Base-by-base conservation (phyloP, 208 protist genomes). In the Entamoeba moshkovskii region DNA sequence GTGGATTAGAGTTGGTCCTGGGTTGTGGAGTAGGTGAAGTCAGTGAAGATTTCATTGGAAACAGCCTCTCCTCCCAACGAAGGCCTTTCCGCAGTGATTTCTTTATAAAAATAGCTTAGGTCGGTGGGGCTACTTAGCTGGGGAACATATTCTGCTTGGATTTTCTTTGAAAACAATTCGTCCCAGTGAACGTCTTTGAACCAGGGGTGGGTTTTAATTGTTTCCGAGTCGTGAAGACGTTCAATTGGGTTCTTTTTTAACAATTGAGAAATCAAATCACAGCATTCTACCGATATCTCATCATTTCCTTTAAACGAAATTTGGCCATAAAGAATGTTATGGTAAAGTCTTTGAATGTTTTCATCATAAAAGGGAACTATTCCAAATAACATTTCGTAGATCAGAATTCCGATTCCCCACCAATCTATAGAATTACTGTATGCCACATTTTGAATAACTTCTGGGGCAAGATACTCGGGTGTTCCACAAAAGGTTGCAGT, bases 171-270 rank as follows among this genome's bases (percentile, higher is more conserved):
- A 0, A 95, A 93, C 11, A 97, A 93, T 25, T 85, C 93, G 13
- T 97, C 92, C 96, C 98, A 99, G 95, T 99, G 97, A 33, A 99
- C 96, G 46, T 97, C 97, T 49, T 94, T 95, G 95, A 98, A 99
- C 96, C 98, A 99, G 92, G 97, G 97, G 96, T 99, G 98, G 85
- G 96, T 94, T 96, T 98, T 99, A 93, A 99, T 97, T 66, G 97
- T 94, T 16, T 96, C 97, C 1, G 45, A 46, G 42, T 45, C 93
- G 11, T 38, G 52, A 44, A 95, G 59, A 66, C 95, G n/a, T 92
- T 92, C 73, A 6, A 8, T 46, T 59, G 29, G 48, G 6, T 93
- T 52, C 45, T 22, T 33, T 22, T 46, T 16, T 66, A 46, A 73
- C 33, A 16, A 15, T 33, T 45, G 46, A 8, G 3, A 59, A 73